Evolutionary conservation across 2,329 filamentous ascomycete genomes (phyloP).

Genomic region (Fusarium sp.): DNA sequence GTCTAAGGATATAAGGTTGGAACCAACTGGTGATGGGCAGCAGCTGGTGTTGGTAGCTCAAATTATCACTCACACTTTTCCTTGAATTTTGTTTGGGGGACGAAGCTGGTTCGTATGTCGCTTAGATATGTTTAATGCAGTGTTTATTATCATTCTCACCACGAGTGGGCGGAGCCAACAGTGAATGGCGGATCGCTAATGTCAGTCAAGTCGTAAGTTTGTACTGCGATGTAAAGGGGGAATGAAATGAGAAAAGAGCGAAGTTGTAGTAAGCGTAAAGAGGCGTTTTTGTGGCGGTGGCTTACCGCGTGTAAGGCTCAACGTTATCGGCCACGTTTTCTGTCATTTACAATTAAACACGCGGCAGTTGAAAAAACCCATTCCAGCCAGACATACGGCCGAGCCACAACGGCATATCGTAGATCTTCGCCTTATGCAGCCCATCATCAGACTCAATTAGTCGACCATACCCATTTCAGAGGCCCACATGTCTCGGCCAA

Average conservation of each 20-base stretch:
- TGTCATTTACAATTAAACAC: neutral
- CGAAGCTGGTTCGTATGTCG: neutral
- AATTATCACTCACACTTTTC: neutral
- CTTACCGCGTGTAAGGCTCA: neutral
- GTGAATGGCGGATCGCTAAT: neutral
- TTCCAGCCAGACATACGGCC: neutral
- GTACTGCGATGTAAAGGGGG: neutral
- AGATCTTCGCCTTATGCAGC: neutral
- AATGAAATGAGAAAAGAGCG: neutral
- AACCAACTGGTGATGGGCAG: neutral
- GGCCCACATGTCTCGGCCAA: neutral
- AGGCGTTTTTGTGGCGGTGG: neutral
- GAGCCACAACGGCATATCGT: neutral
- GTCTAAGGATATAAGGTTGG: neutral
- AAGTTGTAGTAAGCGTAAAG: neutral
- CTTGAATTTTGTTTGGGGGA: neutral
- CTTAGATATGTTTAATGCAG: neutral
- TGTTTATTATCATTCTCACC: neutral
- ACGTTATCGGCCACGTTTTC: neutral
- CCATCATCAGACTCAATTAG: neutral
- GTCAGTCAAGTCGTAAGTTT: neutral
- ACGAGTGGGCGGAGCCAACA: neutral
- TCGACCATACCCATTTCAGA: neutral
- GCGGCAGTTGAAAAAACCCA: neutral
- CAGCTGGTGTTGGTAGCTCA: neutral